Evolutionary conservation across 2,329 filamentous ascomycete genomes (phyloP), one percentile per base, ranked within the genome.

Genomic region (Dothidotthia symphoricarpi): DNA sequence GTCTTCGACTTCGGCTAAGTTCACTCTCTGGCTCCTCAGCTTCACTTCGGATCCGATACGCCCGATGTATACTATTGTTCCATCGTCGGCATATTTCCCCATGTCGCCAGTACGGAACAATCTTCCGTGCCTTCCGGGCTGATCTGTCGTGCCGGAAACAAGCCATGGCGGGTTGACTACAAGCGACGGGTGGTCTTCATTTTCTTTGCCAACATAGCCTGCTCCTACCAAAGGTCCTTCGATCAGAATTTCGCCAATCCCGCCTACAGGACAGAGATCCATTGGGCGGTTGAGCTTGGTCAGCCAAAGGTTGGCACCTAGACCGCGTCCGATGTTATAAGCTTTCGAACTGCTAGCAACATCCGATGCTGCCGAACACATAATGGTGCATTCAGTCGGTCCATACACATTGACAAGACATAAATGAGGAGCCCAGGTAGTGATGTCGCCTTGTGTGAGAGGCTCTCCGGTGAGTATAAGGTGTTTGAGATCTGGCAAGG

Each of bases 391-490:
- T 28, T 52, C 49, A 3, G 43, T 45, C 3, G 46, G 49, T 14
- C 49, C 49, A 24, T 52, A 52, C 8, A 25, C 41, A 16, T 37
- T 43, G 7, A 31, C 19, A 7, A 43, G 31, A 13, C 22, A 14
- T 14, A 44, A 17, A n/a, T 24, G 19, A 16, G 24, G 19, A 22
- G 32, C 32, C 69, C 70, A 74, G 19, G 61, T 64, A 13, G 63
- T 53, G 17, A 72, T 61, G 35, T 66, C 56, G 24, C 52, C 57
- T 17, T 60, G 46, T 3, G 63, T 55, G 29, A 57, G 39, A 15
- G 49, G 39, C 36, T 74, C 71, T 25, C 70, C 71, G 28, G 64
- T 68, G 16, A 63, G 53, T 1, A 64, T 53, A 16, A 74, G 55
- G 1, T 61, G 56, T 28, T 70, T 63, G 19, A 74, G 46, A 2